Base-by-base conservation (phyloP, 176 grass and related monocot species). In the Hordeum marinum region DNA sequence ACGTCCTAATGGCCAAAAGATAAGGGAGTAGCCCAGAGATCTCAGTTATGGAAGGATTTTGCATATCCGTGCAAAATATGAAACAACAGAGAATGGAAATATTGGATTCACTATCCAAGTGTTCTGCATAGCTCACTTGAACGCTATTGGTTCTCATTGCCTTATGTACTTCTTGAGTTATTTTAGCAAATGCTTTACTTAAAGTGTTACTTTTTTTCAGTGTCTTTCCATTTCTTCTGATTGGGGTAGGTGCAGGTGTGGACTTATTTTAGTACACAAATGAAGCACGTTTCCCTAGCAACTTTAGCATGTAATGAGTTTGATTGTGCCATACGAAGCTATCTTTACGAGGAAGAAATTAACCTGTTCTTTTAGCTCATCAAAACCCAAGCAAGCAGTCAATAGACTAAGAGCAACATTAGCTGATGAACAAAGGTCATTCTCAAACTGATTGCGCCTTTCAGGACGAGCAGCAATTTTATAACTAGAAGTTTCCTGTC, bases 401-500 rank as follows among this genome's bases (percentile, higher is more conserved):
- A 96, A 86, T 68, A 99, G 89, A 67, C 50, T 74, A 68, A 99
- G 85, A 75, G 93, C 87, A 79, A 89, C 96, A 91, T 92, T 84
- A 80, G 96, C 88, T 61, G 90, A 92, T 80, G 91, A 89, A 89
- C 81, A 69, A 81, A 99, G 91, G 37, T 99, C 93, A 75, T 90
- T 99, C 54, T 99, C 91, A 89, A 96, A 99, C 58, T 96, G 93
- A 68, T 94, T 92, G 29, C 90, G 91, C 58, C 93, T 94, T 88
- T 99, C 96, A 15, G 93, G 93, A 81, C 93, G 93, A 86, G 93
- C 96, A 9, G 96, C 96, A 72, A 96, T 99, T 79, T 88, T 95
- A 68, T 99, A 86, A 88, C 93, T 96, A 74, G 82, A 84, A 82
- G 90, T 89, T 96, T 99, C 96, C 96, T 98, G 87, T 43, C n/a